Conservation (phyloP, 208 protist genomes). For the Phytomonas sp. region DNA sequence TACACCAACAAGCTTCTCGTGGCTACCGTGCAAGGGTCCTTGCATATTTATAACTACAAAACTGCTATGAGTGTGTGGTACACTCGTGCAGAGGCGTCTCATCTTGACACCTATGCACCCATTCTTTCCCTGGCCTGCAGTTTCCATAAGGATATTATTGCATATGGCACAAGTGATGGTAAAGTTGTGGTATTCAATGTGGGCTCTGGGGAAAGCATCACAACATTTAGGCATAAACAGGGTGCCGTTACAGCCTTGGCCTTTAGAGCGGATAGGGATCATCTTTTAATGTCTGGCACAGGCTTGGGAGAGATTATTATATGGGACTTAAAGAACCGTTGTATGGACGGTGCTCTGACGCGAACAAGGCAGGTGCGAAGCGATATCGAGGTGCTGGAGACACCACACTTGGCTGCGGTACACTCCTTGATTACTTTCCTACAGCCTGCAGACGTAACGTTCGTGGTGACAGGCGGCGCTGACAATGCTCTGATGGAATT, state of each 20-base stretch:
- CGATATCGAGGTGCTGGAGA: constrained; percentile 54
- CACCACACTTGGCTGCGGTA: constrained; percentile 62
- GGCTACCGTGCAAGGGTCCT: constrained; percentile 55
- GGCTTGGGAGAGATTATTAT: constrained; percentile 70
- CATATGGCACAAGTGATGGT: constrained; percentile 69
- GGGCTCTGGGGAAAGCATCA: constrained; percentile 50
- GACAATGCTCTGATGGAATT: constrained; percentile 88
- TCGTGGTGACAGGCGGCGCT: constrained; percentile 74
- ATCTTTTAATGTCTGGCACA: constrained; percentile 64
- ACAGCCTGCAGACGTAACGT: constrained; percentile 7
- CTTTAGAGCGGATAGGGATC: constrained; percentile 75
- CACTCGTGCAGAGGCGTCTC: constrained; percentile 2
- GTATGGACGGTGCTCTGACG: constrained; percentile 78
- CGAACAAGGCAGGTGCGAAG: constrained; percentile 65
- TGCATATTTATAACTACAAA: constrained; percentile 87
- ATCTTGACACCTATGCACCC: constrained; percentile 6
- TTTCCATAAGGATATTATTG: constrained; percentile 78
- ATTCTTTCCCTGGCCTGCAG: constrained; percentile 58
- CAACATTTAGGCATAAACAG: constrained; percentile 53
- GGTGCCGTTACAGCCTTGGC: constrained; percentile 63
- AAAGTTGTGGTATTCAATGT: constrained; percentile 66
- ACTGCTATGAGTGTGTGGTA: constrained; percentile 61
- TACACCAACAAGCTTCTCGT: constrained; percentile 87
- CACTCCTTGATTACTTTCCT: constrained; percentile 67
- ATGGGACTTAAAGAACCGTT: constrained; percentile 78